Percentiles rank a stretch among this genome's conserved stretches.
Evolutionary conservation across 768 basidiomycete genomes (phyloP).

Genomic region (Pulveroboletus ravenelii): DNA sequence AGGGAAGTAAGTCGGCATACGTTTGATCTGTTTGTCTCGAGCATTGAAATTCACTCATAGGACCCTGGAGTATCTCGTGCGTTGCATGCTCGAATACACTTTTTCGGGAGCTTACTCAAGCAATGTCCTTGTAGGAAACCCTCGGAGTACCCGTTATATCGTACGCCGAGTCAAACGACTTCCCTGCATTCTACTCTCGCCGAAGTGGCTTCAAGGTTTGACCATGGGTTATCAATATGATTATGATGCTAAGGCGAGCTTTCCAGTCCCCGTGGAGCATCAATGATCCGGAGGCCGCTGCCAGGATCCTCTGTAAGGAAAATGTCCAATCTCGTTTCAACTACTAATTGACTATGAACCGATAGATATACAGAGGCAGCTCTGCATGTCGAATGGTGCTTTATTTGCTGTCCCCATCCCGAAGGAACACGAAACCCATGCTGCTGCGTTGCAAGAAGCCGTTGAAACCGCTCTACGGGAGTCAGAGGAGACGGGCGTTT

Average conservation of each 20-base stretch:
- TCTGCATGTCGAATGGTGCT: conserved; percentile 72
- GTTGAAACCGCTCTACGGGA: conserved; percentile 85
- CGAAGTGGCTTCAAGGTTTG: conserved; percentile 70
- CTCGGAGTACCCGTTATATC: conserved; percentile 89
- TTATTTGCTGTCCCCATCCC: conserved; percentile 92
- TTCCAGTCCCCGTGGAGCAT: conserved; percentile 76
- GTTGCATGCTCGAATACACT: conserved; percentile 12
- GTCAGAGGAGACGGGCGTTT: conserved; percentile 76
- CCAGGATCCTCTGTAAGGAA: conserved; percentile 67
- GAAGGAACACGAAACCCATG: conserved; percentile 60
- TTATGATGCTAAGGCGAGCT: neutral
- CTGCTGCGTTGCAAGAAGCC: conserved; percentile 63
- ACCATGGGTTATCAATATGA: neutral
- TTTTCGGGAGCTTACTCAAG: neutral
- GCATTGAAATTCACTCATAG: conserved; percentile 33
- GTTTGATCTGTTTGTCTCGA: neutral
- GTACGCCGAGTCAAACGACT: conserved; percentile 70
- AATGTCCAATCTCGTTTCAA: neutral
- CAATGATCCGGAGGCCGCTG: conserved; percentile 58
- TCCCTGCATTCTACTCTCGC: conserved; percentile 92
- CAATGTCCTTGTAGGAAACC: conserved; percentile 62
- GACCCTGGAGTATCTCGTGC: conserved; percentile 75
- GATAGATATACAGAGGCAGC: conserved; percentile 62
- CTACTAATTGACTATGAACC: neutral
- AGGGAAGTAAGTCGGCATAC: conserved; percentile 45